phyloP scores from a whole-genome alignment of 148 eudicot species.

The Tetragonia tetragonoides region DNA sequence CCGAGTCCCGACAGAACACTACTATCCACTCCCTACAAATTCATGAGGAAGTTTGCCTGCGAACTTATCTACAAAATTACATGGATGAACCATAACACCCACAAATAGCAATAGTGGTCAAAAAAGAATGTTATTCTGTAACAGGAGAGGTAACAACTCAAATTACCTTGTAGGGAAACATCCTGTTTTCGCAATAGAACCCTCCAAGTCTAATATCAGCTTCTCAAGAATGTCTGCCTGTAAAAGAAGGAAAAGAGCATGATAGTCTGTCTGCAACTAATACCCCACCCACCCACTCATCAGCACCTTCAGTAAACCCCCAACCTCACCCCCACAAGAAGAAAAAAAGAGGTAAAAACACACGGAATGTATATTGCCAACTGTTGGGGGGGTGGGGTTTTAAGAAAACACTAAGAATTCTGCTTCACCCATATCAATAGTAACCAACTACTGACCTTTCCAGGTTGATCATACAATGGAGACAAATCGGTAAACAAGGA shows the following conservation, averaged over 20 bases:
- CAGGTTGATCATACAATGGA: slow-evolving; percentile 90
- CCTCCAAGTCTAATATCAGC: slow-evolving; percentile 72
- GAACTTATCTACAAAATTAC: not conserved
- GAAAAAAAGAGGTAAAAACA: not conserved
- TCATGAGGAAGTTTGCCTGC: not conserved
- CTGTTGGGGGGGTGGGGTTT: not conserved
- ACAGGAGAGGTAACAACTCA: slow-evolving; percentile 12
- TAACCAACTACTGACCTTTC: slow-evolving; percentile 60
- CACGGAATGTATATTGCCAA: not conserved
- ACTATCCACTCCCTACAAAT: not conserved
- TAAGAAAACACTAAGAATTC: not conserved
- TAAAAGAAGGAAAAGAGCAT: slow-evolving; percentile 14
- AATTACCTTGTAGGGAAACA: slow-evolving; percentile 79
- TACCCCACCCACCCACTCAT: not conserved
- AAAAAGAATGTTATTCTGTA: not conserved
- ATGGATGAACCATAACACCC: not conserved
- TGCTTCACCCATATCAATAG: not conserved
- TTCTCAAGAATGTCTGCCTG: slow-evolving; percentile 87
- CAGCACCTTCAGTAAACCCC: not conserved
- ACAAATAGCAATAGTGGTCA: not conserved
- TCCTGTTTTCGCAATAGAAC: slow-evolving; percentile 62
- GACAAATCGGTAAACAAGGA: slow-evolving; percentile 96
- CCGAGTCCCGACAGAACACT: too few species aligned
- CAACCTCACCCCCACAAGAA: not conserved
- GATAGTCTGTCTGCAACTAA: not conserved